Base-by-base conservation (phyloP, 1,139 yeast species). In the Hansenula anomala region DNA sequence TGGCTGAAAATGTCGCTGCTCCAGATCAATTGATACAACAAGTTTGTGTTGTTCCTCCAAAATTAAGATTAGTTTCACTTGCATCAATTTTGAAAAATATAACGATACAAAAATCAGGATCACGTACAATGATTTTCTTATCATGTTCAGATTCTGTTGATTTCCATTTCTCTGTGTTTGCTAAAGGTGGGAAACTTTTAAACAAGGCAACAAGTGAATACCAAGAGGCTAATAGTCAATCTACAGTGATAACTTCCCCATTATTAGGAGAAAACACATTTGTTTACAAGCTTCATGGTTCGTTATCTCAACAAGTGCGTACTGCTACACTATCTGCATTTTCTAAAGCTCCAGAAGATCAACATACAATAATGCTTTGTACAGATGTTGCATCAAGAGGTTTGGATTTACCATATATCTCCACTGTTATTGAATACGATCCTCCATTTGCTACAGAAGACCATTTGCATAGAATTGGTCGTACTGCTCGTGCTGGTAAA, bases 71-170 rank as follows among this genome's bases (percentile, higher is more conserved):
- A 24, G 97, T 92, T 1, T 75, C 96, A 0, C 63, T 92, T 31
- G 80, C 86, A 16, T 89, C 86, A 1, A 58, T 71, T 7, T 65
- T 92, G 43, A 75, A 74, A 54, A 67, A 71, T 23, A 60, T 79
- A 11, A 67, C 76, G 11, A 47, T 51, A 2, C 50, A 52, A 6
- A 44, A 36, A 34, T 48, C 36, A 24, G 60, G 47, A 9, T 59
- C 72, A 2, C 75, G 88, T 53, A 78, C 92, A 1, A 82, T 92
- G 58, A 90, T 94, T 1, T 92, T 92, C 60, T 75, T 89, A 49
- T 85, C 96, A 9, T 92, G 98, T 64, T 80, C 97, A 0, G 97
- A 92, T 56, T 85, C 96, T 13, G 97, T 94, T 18, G 89, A 92
- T 51, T 92, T 85, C 65, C 97, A 92, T 62, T 88, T 80, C 59